Conservation (phyloP, 805 yeast genomes). For the Candida sphagnicola region DNA sequence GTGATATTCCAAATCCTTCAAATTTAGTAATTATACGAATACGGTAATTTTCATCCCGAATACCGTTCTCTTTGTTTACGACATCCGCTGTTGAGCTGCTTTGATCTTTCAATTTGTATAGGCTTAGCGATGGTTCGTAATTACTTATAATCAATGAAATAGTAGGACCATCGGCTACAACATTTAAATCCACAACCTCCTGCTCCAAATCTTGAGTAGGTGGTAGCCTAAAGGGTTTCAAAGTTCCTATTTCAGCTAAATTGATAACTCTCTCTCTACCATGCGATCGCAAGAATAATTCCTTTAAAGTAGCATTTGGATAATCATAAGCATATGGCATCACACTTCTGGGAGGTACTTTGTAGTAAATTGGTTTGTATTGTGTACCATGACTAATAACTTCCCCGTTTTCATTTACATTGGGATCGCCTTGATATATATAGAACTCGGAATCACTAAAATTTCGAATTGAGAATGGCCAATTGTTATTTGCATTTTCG, state of each 20-base stretch:
- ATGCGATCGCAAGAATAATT: conserved; percentile 66
- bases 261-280: conserved; percentile 76
- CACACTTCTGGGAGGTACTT: conserved; percentile 82
- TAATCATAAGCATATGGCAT: conserved; percentile 99
- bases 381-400: conserved; percentile 44
- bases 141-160: conserved; percentile 83
- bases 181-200: conserved; percentile 77
- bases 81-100: conserved; percentile 27
- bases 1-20: conserved; percentile 84
- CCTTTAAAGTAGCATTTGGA: conserved; percentile 86
- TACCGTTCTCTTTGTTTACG: conserved; percentile 25
- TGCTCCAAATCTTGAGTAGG: conserved; percentile 34
- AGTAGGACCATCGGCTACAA: conserved; percentile 93
- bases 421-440: conserved; percentile 83
- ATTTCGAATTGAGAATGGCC: conserved; percentile 94
- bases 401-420: conserved; percentile 58
- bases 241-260: conserved; percentile 87
- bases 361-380: conserved; percentile 76
- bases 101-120: conserved; percentile 53
- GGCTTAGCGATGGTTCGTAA: conserved; percentile 72
- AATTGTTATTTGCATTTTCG: conserved; percentile 64
- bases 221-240: conserved; percentile 80
- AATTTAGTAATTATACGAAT: conserved; percentile 58
- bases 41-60: conserved; percentile 50
- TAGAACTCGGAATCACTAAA: conserved; percentile 84